Conservation (phyloP, 2,329 filamentous ascomycete species). For the Aschersonia sp. region DNA sequence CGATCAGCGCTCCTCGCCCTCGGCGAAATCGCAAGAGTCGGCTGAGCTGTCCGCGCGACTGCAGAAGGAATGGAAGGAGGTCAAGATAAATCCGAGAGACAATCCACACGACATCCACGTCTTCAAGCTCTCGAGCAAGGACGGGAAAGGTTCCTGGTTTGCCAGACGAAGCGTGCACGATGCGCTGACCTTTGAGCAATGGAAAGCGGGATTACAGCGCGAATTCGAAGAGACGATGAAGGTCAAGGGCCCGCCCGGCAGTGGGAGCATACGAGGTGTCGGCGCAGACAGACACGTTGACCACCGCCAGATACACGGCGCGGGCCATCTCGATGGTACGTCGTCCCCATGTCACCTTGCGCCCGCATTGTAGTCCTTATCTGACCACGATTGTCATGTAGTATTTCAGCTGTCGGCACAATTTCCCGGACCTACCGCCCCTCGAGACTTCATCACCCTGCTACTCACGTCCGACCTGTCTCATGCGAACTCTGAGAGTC, state of each 20-base stretch:
- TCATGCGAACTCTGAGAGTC: slow-evolving; percentile 17
- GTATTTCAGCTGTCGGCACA: slow-evolving; percentile 80
- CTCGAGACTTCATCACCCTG: slow-evolving; percentile 75
- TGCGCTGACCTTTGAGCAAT: slow-evolving; percentile 60
- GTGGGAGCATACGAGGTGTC: slow-evolving; percentile 69
- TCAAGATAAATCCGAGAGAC: slow-evolving; percentile 56
- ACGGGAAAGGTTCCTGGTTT: slow-evolving; percentile 83
- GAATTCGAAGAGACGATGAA: slow-evolving; percentile 73
- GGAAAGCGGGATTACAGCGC: slow-evolving; percentile 58
- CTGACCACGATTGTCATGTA: slow-evolving; percentile 12
- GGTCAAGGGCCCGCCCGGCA: slow-evolving; percentile 52
- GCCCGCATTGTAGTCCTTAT: background rate
- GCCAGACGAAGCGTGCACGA: slow-evolving; percentile 71
- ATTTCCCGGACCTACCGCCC: slow-evolving; percentile 77
- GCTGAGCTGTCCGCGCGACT: slow-evolving; percentile 30
- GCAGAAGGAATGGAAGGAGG: slow-evolving; percentile 77
- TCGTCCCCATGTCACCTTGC: background rate
- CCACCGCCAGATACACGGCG: slow-evolving; percentile 37
- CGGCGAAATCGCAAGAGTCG: slow-evolving; percentile 23
- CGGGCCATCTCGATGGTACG: slow-evolving; percentile 48
- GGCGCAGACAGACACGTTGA: slow-evolving; percentile 66
- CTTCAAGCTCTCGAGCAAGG: slow-evolving; percentile 65
- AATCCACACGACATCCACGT: slow-evolving; percentile 65
- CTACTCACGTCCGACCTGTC: slow-evolving; percentile 52
- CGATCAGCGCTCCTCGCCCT: slow-evolving; percentile 30